These are phyloP conservation scores for Panicum virgatum DNA, from an alignment of 202 grass and related monocot species.

Conservation along the genomic window DNA sequence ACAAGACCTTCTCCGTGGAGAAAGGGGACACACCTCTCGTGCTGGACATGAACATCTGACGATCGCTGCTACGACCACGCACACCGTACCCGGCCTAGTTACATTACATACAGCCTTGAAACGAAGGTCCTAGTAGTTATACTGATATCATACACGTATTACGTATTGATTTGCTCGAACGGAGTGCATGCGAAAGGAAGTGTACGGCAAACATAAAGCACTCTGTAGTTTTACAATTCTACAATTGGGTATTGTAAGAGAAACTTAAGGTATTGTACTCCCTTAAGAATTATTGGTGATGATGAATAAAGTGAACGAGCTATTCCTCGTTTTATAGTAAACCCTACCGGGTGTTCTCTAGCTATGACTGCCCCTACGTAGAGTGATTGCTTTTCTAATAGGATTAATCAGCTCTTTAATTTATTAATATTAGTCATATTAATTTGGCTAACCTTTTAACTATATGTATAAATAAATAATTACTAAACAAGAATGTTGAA, in stretches of 20 bases:
- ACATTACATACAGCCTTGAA: not conserved
- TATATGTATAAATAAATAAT: too few relatives aligned
- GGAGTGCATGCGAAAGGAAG: not conserved
- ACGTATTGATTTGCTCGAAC: not conserved
- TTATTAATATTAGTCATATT: too few relatives aligned
- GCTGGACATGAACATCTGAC: constrained; percentile 55
- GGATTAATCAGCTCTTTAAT: not conserved
- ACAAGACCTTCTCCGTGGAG: constrained; percentile 60
- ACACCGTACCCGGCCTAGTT: not conserved
- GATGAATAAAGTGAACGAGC: constrained; percentile 45
- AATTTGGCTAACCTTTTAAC: too few relatives aligned
- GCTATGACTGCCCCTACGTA: not conserved
- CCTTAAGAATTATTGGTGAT: constrained; percentile 30
- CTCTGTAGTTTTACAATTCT: not conserved
- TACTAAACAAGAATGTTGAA: too few relatives aligned
- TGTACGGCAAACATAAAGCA: constrained; percentile 3
- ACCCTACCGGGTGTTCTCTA: not conserved
- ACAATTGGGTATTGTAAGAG: constrained; percentile 35
- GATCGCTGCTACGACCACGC: too few relatives aligned
- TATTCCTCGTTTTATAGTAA: constrained; percentile 40
- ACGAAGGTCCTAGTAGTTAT: not conserved
- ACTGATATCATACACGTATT: not conserved
- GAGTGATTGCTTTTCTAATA: not conserved
- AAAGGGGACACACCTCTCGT: constrained; percentile 66
- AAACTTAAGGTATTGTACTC: constrained; percentile 48